Conservation (phyloP, 208 protist genomes). For the Trypanosoma lewisi region DNA sequence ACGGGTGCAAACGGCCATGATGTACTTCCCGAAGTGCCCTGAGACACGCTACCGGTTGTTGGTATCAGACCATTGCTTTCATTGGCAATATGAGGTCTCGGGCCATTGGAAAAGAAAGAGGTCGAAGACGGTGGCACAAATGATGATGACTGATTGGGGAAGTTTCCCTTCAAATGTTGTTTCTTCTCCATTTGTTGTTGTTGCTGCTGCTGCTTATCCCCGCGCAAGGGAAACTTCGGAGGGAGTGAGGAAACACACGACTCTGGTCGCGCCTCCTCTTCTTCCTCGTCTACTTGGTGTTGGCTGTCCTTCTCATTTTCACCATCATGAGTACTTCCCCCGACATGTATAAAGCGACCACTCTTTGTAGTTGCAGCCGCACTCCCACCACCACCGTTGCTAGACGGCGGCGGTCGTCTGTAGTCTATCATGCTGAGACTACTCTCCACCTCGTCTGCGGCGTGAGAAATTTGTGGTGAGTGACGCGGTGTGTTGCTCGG, state of each 20-base stretch:
- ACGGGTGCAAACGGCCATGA: not conserved
- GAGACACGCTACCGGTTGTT: not conserved
- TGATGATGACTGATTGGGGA: not conserved
- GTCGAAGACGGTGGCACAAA: not conserved
- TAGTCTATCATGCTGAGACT: conserved; percentile 22
- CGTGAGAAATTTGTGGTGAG: not conserved
- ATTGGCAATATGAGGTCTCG: not conserved
- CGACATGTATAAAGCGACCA: conserved; percentile 18
- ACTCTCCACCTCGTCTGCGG: conserved; percentile 20
- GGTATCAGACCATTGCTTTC: not conserved
- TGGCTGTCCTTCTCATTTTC: not conserved
- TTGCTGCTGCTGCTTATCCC: not conserved
- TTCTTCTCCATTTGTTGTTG: not conserved
- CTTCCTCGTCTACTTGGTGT: too few relatives aligned
- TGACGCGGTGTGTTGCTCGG: conserved; percentile 4
- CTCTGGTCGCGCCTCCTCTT: not conserved
- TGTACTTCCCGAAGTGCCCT: not conserved
- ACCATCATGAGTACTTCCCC: conserved; percentile 1
- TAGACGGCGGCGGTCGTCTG: conserved; percentile 5
- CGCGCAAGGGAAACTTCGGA: not conserved
- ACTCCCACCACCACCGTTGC: not conserved
- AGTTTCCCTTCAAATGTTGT: not conserved
- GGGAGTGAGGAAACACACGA: not conserved
- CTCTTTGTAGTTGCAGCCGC: not conserved
- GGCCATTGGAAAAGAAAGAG: not conserved